A percentile compares a stretch with the other conserved stretches of the same genome.
phyloP scores from a whole-genome alignment of 2,329 filamentous ascomycete genomes.

The Fusarium cicatricum region DNA sequence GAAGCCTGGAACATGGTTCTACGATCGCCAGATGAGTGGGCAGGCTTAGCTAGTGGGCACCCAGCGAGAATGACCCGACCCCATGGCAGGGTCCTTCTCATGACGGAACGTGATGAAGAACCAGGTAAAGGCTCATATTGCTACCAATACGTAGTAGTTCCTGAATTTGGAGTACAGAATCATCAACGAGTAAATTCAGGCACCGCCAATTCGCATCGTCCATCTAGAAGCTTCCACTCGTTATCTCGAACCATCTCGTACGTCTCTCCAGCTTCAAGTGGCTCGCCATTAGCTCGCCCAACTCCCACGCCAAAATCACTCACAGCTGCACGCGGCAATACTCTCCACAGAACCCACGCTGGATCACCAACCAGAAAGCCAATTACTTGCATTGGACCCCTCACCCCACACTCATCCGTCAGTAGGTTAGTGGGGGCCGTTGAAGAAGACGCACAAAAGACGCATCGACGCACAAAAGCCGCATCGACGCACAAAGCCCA shows the following conservation, averaged over 20 bases:
- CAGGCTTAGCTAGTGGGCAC: too few species aligned
- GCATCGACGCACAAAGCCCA: slow-evolving; percentile 29
- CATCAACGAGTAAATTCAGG: too few species aligned
- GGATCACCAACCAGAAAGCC: slow-evolving; percentile 25
- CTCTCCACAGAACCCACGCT: slow-evolving; percentile 24
- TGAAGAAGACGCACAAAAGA: slow-evolving; percentile 31
- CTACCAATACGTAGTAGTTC: too few species aligned
- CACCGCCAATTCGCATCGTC: background rate
- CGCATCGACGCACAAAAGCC: slow-evolving; percentile 28
- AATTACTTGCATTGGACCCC: slow-evolving; percentile 1
- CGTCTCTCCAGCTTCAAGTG: background rate
- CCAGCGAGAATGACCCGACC: too few species aligned
- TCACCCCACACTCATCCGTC: slow-evolving; percentile 11
- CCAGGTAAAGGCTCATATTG: too few species aligned
- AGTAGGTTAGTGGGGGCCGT: slow-evolving; percentile 15
- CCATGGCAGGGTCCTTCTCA: too few species aligned
- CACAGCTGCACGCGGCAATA: slow-evolving; percentile 9
- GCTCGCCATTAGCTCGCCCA: background rate
- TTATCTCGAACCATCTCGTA: slow-evolving; percentile 32
- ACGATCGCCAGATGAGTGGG: too few species aligned
- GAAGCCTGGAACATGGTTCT: too few species aligned
- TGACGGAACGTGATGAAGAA: background rate
- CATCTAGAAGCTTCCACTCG: slow-evolving; percentile 12
- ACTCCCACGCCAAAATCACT: slow-evolving; percentile 37
- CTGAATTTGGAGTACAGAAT: too few species aligned